Conservation (phyloP, 2,329 filamentous ascomycete genomes). For the Simplicillium aogashimaense region DNA sequence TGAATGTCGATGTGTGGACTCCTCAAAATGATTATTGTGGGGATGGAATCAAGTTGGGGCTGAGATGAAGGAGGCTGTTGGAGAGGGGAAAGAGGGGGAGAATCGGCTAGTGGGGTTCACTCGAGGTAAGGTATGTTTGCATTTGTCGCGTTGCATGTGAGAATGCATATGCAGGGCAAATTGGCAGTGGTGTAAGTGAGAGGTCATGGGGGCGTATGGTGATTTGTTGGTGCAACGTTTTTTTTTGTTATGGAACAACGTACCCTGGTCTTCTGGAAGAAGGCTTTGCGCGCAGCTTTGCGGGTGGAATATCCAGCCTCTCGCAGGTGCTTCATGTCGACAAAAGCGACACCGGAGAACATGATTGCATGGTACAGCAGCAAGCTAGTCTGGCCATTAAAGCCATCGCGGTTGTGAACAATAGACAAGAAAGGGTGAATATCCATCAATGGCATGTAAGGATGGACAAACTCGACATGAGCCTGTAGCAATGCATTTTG, state of each 20-base stretch:
- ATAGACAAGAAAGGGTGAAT: slow-evolving; percentile 48
- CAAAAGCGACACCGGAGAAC: slow-evolving; percentile 84
- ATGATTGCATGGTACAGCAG: slow-evolving; percentile 90
- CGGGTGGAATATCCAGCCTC: slow-evolving; percentile 69
- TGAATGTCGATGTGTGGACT: background rate
- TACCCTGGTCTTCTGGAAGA: slow-evolving; percentile 82
- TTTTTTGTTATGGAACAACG: slow-evolving; percentile 20
- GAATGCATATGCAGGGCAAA: slow-evolving; percentile 1
- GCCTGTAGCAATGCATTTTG: slow-evolving; percentile 74
- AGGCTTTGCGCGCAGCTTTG: slow-evolving; percentile 75
- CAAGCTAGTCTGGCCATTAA: slow-evolving; percentile 65
- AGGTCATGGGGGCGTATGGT: background rate
- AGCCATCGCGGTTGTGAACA: slow-evolving; percentile 58
- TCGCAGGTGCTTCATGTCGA: slow-evolving; percentile 67
- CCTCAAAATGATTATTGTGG: background rate
- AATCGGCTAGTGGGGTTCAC: too few species aligned
- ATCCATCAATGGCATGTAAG: slow-evolving; percentile 86
- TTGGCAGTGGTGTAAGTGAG: background rate
- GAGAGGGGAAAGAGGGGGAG: background rate
- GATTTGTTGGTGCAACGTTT: too few species aligned
- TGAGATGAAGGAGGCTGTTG: slow-evolving; percentile 1
- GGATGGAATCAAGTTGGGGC: slow-evolving; percentile 6
- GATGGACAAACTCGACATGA: slow-evolving; percentile 84
- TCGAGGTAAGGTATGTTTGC: too few species aligned
- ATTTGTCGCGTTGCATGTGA: slow-evolving; percentile 1